These are phyloP conservation scores for Aspergillus fumigatiaffinis DNA, from an alignment of 2,329 filamentous ascomycete genomes.

Conservation along the genomic window DNA sequence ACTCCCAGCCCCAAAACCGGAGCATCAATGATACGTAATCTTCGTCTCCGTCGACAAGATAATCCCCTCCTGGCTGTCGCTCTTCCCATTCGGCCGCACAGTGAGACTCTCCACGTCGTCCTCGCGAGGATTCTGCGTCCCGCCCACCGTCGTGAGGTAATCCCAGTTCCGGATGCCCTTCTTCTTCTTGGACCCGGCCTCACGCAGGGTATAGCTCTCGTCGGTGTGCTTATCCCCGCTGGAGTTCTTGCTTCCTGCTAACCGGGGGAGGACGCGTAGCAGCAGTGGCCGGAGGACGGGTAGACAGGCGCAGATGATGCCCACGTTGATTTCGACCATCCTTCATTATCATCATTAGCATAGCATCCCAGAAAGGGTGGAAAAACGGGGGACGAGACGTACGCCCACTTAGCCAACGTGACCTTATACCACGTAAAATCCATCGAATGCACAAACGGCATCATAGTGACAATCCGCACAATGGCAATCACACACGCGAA, in stretches of 20 bases:
- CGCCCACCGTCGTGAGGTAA: conserved; percentile 2
- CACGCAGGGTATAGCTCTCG: conserved; percentile 1
- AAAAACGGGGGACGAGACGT: background rate
- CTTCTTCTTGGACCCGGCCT: background rate
- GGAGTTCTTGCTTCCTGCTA: background rate
- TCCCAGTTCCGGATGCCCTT: conserved; percentile 7
- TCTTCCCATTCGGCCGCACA: background rate
- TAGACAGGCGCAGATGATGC: conserved; percentile 13
- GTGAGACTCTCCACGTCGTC: background rate
- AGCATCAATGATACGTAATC: background rate
- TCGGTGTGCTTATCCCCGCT: background rate
- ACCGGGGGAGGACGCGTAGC: conserved; percentile 1
- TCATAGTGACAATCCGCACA: conserved; percentile 14
- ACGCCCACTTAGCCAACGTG: conserved; percentile 14
- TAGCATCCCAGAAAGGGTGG: no score
- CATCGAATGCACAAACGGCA: conserved; percentile 8
- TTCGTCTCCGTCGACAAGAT: background rate
- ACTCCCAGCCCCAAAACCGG: no score
- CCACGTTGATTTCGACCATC: conserved; percentile 16
- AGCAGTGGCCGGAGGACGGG: conserved; percentile 10
- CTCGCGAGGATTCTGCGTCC: background rate
- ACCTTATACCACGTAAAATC: conserved; percentile 14
- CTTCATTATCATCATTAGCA: background rate
- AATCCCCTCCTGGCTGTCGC: background rate
- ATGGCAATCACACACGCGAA: conserved; percentile 13